Evolutionary conservation across 495 filamentous ascomycete genomes (phyloP).

Genomic region (Podospora australis): DNA sequence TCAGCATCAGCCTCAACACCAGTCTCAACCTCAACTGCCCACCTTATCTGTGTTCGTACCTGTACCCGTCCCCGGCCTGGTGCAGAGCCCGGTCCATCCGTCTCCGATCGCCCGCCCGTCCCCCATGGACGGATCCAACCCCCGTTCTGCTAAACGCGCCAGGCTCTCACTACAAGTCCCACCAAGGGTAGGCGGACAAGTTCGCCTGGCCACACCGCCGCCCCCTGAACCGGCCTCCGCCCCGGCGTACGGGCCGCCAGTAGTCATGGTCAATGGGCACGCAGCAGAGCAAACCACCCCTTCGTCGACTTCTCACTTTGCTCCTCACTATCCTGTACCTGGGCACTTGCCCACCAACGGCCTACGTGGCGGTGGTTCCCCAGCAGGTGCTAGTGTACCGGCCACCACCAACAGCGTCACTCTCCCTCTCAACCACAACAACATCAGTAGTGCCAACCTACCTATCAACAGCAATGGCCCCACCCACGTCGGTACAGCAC

Average conservation of each 20-base stretch:
- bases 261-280: slow-evolving; percentile 63
- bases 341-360: neutral
- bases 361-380: too few relatives aligned
- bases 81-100: too few relatives aligned
- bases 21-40: too few relatives aligned
- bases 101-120: too few relatives aligned
- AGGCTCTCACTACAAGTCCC: slow-evolving; percentile 78
- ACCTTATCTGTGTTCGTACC: too few relatives aligned
- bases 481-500: slow-evolving; percentile 13
- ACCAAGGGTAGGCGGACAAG: slow-evolving; percentile 61
- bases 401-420: neutral
- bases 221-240: slow-evolving; percentile 6
- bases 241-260: slow-evolving; percentile 21
- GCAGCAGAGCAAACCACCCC: slow-evolving; percentile 1
- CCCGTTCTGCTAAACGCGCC: slow-evolving; percentile 39
- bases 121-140: too few relatives aligned
- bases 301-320: slow-evolving; percentile 6
- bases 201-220: slow-evolving; percentile 73
- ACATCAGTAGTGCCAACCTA: neutral
- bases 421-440: slow-evolving; percentile 6
- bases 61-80: too few relatives aligned
- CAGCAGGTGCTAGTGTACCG: too few relatives aligned
- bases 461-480: slow-evolving; percentile 7
- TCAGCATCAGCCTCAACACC: too few relatives aligned
- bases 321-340: neutral